Conservation (phyloP, 2,329 filamentous ascomycete species). For the Xylaria sp. region DNA sequence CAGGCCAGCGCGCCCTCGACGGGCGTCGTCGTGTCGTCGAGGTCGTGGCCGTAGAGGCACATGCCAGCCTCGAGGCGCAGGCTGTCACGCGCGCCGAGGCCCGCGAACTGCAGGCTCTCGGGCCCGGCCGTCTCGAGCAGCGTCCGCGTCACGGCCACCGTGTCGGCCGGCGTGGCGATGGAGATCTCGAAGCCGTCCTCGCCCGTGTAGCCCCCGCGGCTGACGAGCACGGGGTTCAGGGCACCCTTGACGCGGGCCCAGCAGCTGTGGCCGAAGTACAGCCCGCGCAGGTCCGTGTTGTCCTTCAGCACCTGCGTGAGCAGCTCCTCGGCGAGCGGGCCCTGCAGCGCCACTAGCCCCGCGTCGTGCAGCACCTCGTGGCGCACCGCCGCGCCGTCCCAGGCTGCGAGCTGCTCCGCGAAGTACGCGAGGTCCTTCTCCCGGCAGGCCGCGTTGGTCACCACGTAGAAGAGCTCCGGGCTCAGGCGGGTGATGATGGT, state of each 20-base stretch:
- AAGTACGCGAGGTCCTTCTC: slow-evolving; percentile 89
- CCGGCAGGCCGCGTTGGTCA: slow-evolving; percentile 93
- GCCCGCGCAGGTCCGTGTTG: slow-evolving; percentile 66
- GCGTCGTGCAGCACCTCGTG: slow-evolving; percentile 78
- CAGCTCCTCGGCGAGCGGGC: slow-evolving; percentile 78
- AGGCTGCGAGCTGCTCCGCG: slow-evolving; percentile 72
- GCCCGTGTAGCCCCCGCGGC: slow-evolving; percentile 93
- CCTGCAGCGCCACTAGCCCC: slow-evolving; percentile 90
- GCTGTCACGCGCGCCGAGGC: slow-evolving; percentile 90
- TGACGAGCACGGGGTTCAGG: slow-evolving; percentile 73
- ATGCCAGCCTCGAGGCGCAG: slow-evolving; percentile 95
- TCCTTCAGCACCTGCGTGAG: slow-evolving; percentile 71
- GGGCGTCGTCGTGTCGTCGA: slow-evolving; percentile 78
- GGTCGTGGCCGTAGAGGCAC: slow-evolving; percentile 99
- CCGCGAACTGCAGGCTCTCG: slow-evolving; percentile 78
- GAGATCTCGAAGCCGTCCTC: slow-evolving; percentile 99
- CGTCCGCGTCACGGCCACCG: slow-evolving; percentile 73
- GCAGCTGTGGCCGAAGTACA: slow-evolving; percentile 85
- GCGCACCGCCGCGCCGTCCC: slow-evolving; percentile 67
- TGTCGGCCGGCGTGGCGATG: slow-evolving; percentile 72
- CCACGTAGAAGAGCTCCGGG: slow-evolving; percentile 84
- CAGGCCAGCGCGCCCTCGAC: slow-evolving; percentile 72
- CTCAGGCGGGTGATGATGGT: slow-evolving; percentile 87
- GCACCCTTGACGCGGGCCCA: slow-evolving; percentile 71
- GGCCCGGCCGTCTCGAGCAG: slow-evolving; percentile 73